These are phyloP conservation scores for Beauveria sp. DNA, from an alignment of 2,329 filamentous ascomycete species.

Conservation along the genomic window DNA sequence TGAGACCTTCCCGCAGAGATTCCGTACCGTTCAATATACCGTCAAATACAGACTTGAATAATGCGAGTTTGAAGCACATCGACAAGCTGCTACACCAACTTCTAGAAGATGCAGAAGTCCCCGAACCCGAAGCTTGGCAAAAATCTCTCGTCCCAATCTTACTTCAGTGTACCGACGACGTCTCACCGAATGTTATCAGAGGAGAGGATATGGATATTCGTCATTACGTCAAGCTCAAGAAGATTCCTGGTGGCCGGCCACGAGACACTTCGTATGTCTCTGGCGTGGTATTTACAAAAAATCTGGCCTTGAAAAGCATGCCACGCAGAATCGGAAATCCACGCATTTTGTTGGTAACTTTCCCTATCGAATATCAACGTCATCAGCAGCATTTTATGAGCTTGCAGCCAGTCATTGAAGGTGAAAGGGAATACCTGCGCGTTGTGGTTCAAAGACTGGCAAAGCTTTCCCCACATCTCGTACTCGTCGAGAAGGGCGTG, in stretches of 20 bases:
- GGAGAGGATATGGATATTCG: slow-evolving; percentile 96
- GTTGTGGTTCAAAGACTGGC: slow-evolving; percentile 90
- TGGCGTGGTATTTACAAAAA: slow-evolving; percentile 95
- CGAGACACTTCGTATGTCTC: slow-evolving; percentile 95
- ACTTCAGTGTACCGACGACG: slow-evolving; percentile 84
- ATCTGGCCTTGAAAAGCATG: slow-evolving; percentile 94
- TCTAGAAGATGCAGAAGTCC: slow-evolving; percentile 66
- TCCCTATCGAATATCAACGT: slow-evolving; percentile 90
- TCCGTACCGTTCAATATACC: slow-evolving; percentile 70
- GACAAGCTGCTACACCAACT: slow-evolving; percentile 78
- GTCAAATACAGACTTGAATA: slow-evolving; percentile 76
- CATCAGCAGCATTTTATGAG: slow-evolving; percentile 93
- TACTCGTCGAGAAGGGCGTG: slow-evolving; percentile 89
- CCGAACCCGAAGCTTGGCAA: slow-evolving; percentile 74
- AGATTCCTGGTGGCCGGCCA: slow-evolving; percentile 83
- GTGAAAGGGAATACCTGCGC: slow-evolving; percentile 87
- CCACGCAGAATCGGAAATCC: slow-evolving; percentile 75
- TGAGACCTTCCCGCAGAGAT: slow-evolving; percentile 64
- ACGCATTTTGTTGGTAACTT: slow-evolving; percentile 85
- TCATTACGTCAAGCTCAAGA: slow-evolving; percentile 96
- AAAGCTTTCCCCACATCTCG: slow-evolving; percentile 72
- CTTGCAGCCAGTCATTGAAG: slow-evolving; percentile 88
- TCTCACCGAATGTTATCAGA: slow-evolving; percentile 81
- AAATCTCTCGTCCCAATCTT: slow-evolving; percentile 85
- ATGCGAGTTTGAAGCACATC: slow-evolving; percentile 81